These are phyloP conservation scores for Ophiostoma himal-ulmi DNA, from an alignment of 2,329 filamentous ascomycete genomes.

Conservation along the genomic window DNA sequence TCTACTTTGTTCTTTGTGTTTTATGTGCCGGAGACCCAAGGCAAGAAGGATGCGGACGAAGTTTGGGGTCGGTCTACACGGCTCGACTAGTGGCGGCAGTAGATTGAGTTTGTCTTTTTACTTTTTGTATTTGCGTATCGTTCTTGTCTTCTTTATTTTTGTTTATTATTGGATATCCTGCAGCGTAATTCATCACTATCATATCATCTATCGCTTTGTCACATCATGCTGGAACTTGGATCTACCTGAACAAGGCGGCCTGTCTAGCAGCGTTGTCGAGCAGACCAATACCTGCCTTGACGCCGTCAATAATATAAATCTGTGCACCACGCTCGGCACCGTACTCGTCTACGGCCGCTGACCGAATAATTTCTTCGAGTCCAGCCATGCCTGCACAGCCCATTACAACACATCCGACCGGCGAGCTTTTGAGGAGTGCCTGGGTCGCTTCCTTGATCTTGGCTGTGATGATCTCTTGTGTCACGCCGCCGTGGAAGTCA, in stretches of 20 bases:
- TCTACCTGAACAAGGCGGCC: slow-evolving; percentile 35
- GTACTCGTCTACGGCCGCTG: slow-evolving; percentile 59
- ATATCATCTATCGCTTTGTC: not conserved
- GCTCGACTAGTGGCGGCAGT: slow-evolving; percentile 39
- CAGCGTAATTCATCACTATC: not conserved
- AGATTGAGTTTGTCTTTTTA: too few relatives aligned
- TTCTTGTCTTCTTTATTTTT: not conserved
- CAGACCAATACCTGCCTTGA: slow-evolving; percentile 62
- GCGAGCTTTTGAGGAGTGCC: slow-evolving; percentile 51
- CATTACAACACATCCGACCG: slow-evolving; percentile 66
- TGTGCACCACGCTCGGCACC: slow-evolving; percentile 49
- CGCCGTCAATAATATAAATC: slow-evolving; percentile 72
- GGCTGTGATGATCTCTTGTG: slow-evolving; percentile 55
- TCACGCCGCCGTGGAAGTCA: slow-evolving; percentile 67
- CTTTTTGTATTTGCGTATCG: not conserved
- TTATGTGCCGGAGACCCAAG: slow-evolving; percentile 81
- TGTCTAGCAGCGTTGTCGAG: slow-evolving; percentile 51
- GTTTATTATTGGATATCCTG: not conserved
- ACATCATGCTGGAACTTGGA: too few relatives aligned
- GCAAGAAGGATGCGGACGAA: slow-evolving; percentile 76
- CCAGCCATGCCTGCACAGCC: slow-evolving; percentile 91
- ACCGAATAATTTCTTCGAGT: slow-evolving; percentile 68
- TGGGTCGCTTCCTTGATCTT: slow-evolving; percentile 66
- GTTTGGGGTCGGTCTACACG: slow-evolving; percentile 73
- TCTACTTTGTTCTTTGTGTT: slow-evolving; percentile 66